Evolutionary conservation across 352 stramenopile species (phyloP), one percentile per base, ranked within the genome.

Genomic region (Globisporangium takayamanum): DNA sequence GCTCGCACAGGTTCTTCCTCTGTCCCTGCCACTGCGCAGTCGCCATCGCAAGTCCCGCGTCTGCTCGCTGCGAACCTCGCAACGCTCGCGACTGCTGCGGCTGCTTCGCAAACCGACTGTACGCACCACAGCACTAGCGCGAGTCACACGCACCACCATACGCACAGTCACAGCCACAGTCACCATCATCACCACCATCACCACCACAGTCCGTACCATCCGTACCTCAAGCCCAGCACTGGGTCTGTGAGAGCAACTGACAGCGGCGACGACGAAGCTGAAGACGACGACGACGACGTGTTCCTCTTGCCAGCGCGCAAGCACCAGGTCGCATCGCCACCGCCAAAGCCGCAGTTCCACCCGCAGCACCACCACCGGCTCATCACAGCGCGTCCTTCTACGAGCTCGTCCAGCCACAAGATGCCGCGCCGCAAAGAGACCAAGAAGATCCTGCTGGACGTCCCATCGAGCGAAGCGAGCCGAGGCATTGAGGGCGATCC

Each of bases 351-450:
- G 16, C 60, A 58, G 54, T 62, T 53, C 25, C 60, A 66, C 33
- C 60, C 60, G 60, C 60, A 61, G 52, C 60, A 62, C 60, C 60
- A 57, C 39, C 60, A 62, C 60, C 60, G 47, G 5, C 54, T 66
- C 36, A 61, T 66, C 54, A 56, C 42, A 8, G 42, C 5, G 16
- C 25, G n/a, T 42, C 41, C 18, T 2, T 30, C 47, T 14, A 18
- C 28, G 4, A 39, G 5, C 37, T 26, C 22, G 14, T 15, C 51
- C 18, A 22, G 25, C 22, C 28, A 18, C 4, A 59, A 25, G 22
- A 85, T 85, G 75, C 75, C 75, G 8, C 68, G 75, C 20, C 75
- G 78, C 25, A 84, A 85, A 57, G 68, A 79, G 22, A 85, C 75
- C 11, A 82, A 82, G 61, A 73, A 66, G 55, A 72, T 72, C 61